phyloP scores from a whole-genome alignment of 441 rosid genomes.

The Metrosideros polymorpha region DNA sequence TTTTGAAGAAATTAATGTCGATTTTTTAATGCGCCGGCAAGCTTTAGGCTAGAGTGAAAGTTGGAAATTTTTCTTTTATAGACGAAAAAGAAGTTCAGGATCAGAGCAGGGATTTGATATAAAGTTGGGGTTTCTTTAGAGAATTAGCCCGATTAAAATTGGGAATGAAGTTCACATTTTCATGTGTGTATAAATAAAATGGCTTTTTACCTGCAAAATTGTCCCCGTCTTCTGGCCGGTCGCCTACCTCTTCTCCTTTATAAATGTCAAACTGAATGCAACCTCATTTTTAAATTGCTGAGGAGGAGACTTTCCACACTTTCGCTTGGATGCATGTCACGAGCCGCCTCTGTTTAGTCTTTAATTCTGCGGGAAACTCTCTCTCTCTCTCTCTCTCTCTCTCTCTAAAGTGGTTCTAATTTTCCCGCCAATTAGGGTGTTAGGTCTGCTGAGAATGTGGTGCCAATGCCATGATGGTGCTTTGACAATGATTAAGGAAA shows the following conservation, averaged over 20 bases:
- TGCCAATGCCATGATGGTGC: not conserved
- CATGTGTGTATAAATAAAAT: not conserved
- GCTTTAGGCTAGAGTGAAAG: not conserved
- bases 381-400: not conserved
- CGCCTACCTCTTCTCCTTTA: not conserved
- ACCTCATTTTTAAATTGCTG: not conserved
- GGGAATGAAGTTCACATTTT: not conserved
- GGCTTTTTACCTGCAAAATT: not conserved
- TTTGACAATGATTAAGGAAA: not conserved
- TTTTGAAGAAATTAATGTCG: accelerated
- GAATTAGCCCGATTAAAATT: not conserved
- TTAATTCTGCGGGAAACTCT: not conserved
- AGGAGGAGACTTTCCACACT: not conserved
- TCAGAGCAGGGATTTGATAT: not conserved
- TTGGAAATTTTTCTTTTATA: accelerated
- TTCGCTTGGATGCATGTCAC: not conserved
- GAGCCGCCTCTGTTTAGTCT: not conserved
- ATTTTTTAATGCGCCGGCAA: accelerated
- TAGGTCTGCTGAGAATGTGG: not conserved
- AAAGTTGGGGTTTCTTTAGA: not conserved
- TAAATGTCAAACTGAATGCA: not conserved
- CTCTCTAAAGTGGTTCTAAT: not conserved
- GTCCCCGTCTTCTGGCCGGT: not conserved
- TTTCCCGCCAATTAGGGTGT: not conserved
- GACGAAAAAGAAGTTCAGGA: not conserved